Conservation (phyloP, 345 rosid species). For the Luvunga scandens region DNA sequence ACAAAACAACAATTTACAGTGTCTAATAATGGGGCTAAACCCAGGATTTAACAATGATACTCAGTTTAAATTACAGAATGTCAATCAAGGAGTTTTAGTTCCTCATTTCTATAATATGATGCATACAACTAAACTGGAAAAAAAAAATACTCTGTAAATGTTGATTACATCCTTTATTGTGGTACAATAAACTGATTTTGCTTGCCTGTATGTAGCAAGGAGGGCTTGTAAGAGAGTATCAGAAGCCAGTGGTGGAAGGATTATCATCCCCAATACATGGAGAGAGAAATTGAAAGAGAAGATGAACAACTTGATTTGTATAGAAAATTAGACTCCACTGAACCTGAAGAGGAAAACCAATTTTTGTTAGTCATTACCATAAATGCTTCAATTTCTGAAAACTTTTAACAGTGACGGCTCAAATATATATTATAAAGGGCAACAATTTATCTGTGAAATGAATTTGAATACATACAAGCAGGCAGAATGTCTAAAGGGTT, state of each 20-base stretch:
- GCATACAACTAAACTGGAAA: neutral
- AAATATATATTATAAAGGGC: neutral
- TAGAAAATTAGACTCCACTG: neutral
- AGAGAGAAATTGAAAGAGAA: neutral
- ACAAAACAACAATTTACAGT: neutral
- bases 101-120: neutral
- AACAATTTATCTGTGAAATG: neutral
- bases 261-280: neutral
- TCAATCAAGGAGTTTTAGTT: neutral
- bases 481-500: neutral
- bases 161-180: neutral
- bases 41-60: neutral
- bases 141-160: neutral
- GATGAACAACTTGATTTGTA: neutral
- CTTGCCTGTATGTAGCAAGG: neutral
- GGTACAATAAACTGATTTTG: neutral
- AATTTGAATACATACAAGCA: neutral
- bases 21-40: neutral
- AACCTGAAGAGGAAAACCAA: slow-evolving; percentile 15
- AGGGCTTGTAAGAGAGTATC: neutral
- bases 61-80: neutral
- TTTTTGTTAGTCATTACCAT: neutral
- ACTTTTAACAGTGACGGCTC: neutral
- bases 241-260: neutral
- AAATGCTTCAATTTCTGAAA: neutral